Base-by-base conservation (phyloP, 306 rosid genomes). In the Citrullus amarus region DNA sequence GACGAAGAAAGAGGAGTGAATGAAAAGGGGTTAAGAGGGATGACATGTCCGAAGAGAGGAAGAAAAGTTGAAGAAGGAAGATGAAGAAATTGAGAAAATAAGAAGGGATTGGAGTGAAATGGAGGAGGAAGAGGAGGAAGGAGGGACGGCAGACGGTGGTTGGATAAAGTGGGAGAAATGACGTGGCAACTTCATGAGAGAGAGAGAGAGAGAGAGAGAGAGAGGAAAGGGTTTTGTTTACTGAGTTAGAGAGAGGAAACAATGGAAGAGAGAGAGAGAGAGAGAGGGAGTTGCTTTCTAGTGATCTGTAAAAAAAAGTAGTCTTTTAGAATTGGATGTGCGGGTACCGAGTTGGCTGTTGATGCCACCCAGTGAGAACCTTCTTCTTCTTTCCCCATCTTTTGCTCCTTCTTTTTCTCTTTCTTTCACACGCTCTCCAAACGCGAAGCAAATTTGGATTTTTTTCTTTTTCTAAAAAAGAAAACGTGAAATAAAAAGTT, bases 81-180 rank as follows among this genome's bases (percentile, higher is more conserved):
- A 63, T 57, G 79, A 82, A 58, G 6, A 6, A 60, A 25, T 28
- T 32, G 72, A 73, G 34, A 39, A 18, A 70, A 53, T 53, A 1
- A 75, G 62, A 13, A 50, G 9, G 67, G 22, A 78, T 25, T 43
- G 79, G 25, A 79, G 56, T 43, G 74, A n/a, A 34, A n/a, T 38
- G 77, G 55, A 53, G 22, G 16, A 72, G 39, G 86, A 82, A 10
- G 80, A 58, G 41, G 46, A 46, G 4, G 53, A 48, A 54, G 22
- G 59, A 50, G 74, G 82, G 90, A 83, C 90, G 91, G 93, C 96
- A 87, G 85, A 84, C 91, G 93, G 93, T 93, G 85, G 93, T 89
- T 89, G 90, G 90, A 89, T 84, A 86, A 81, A 80, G 85, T 61
- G 78, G 65, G 71, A n/a, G 85, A 80, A 78, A 61, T 83, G 93